These are phyloP conservation scores for Flaveria bidentis DNA, from an alignment of 129 eudicot genomes.

Conservation along the genomic window DNA sequence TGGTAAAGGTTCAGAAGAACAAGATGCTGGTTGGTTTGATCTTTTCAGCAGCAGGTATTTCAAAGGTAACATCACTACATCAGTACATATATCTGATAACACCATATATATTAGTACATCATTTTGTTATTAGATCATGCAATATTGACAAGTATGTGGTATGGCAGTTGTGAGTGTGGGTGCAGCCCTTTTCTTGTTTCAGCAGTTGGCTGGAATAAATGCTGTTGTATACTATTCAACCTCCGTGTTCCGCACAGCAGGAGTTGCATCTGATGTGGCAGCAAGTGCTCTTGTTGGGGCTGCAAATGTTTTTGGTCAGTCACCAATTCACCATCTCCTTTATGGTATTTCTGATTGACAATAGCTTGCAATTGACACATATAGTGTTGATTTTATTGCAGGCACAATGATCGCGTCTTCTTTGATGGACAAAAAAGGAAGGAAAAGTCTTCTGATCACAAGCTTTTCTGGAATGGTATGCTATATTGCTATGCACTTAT, in stretches of 20 bases:
- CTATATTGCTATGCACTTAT: background rate
- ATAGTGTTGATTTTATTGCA: slow-evolving; percentile 17
- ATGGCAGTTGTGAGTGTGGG: slow-evolving; percentile 90
- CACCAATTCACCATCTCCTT: slow-evolving; percentile 23
- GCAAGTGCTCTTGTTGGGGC: slow-evolving; percentile 97
- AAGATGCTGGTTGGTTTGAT: slow-evolving; percentile 95
- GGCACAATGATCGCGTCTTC: slow-evolving; percentile 87
- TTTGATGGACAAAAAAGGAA: slow-evolving; percentile 86
- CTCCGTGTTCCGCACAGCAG: slow-evolving; percentile 88
- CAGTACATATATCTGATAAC: background rate
- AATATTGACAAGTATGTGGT: slow-evolving; percentile 19
- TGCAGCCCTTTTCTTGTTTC: slow-evolving; percentile 92
- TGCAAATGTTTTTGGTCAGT: slow-evolving; percentile 84
- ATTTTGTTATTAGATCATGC: slow-evolving; percentile 18
- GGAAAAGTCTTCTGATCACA: slow-evolving; percentile 84
- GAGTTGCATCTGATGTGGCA: slow-evolving; percentile 89
- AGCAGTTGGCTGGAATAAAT: slow-evolving; percentile 94
- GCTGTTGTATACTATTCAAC: slow-evolving; percentile 94
- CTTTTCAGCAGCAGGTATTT: slow-evolving; percentile 79
- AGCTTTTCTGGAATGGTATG: slow-evolving; percentile 89
- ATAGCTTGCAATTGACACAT: background rate
- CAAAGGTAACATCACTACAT: slow-evolving; percentile 51
- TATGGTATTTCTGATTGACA: background rate
- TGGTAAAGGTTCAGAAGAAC: slow-evolving; percentile 70
- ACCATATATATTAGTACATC: background rate